Evolutionary conservation across 441 rosid species (phyloP), one percentile per base, ranked within the genome.

Genomic region (Gossypium schwendimanii): DNA sequence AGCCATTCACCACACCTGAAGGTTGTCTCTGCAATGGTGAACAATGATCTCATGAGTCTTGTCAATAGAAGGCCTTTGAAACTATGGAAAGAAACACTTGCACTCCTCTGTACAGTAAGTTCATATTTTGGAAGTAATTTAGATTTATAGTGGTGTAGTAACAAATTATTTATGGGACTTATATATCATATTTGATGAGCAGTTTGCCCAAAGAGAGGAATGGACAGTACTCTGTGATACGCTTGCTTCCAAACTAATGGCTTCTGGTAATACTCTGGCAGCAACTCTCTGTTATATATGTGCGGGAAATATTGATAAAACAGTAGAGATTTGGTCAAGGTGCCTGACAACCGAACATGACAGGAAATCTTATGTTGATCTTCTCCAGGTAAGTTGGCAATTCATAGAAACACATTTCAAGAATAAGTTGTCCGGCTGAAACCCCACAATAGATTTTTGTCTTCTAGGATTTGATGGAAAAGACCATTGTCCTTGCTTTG

Each of bases 261-360:
- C 75, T 45, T 81, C 87, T 69, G 95, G 93, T 71, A 84, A 84
- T 83, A 88, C 93, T 73, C 77, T 91, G 81, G 91, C 98, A 1
- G 99, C 99, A 60, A 91, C 97, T 59, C 89, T 94, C 8, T 96
- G 99, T 81, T 96, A 84, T 83, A 96, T 94, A 50, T 94, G 98
- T 66, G 98, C 97, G 1, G 97, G 97, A 66, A 96, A 96, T 81
- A 90, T 96, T 75, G 97, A 94, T 81, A 94, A 91, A 78, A 91
- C 98, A 62, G 96, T 96, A 72, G 98, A 94, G 80, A 92, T 96
- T 72, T 96, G 98, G 99, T 96, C 99, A 6, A 91, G 91, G 85
- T 83, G 85, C 81, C 86, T 96, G 76, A 77, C 85, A 15, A 78
- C 76, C 71, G 93, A 85, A 63, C 80, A 76, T 15, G 94, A 87